Evolutionary conservation across 257 asterid genomes (phyloP), one percentile per base, ranked within the genome.

Genomic region (Solanum chiquidenum): DNA sequence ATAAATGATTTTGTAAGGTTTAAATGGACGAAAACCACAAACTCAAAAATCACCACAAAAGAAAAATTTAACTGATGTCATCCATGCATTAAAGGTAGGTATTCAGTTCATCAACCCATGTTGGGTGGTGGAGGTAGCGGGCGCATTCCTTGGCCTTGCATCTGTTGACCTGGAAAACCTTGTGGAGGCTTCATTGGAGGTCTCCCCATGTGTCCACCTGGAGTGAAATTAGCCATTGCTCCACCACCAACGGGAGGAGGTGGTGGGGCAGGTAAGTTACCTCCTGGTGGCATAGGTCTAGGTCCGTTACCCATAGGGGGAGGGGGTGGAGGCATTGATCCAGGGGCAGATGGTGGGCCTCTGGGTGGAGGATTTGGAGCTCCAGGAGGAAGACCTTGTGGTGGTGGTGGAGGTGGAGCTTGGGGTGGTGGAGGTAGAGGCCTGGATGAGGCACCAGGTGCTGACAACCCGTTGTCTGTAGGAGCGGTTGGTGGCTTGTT

Each of bases 201-300:
- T 91, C 98, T 91, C 42, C 97, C 97, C 94, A 97, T 93, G 75
- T 94, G 98, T 31, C 88, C 84, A 52, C 98, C 98, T 9, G 98
- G 97, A 66, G 97, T 96, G 86, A 96, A 96, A 89, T 96, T 95
- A 23, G 96, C 88, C 98, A 95, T 95, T 8, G 96, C 88, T 80
- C 96, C 98, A 88, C 94, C 74, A 49, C 97, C 95, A 23, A 90
- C 92, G 23, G 96, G 92, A 21, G 98, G 98, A n/a, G 98, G 99
- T 31, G 98, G 99, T 8, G 99, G 99, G 34, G 98, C 98, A 35
- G 99, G 98, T 87, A 95, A 86, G 86, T 93, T 92, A 44, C 98
- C 98, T 79, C 98, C 99, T 1, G 98, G 98, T n/a, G 98, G 99
- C 98, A 95, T 95, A 72, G 99, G 98, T 92, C 98, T 93, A 2